Percentiles rank a stretch among this genome's conserved stretches.
These are phyloP conservation scores for Xylaria hypoxylon DNA, from an alignment of 2,329 filamentous ascomycete genomes.

Conservation along the genomic window DNA sequence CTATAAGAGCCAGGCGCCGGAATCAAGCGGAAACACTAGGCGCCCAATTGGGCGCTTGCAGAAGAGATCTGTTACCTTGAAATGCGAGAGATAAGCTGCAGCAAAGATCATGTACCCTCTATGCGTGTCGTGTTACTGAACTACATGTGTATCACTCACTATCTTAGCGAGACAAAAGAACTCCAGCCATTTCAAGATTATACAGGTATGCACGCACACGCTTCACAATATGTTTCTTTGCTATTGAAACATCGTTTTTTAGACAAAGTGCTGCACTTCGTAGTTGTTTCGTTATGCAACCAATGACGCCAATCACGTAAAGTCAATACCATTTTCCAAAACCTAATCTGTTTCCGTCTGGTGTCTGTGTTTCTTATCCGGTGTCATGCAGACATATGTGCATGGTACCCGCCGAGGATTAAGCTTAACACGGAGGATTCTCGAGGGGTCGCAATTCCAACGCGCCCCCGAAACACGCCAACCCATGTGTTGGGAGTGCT, in stretches of 20 bases:
- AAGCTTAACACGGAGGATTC: conserved; percentile 35
- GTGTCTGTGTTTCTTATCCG: conserved; percentile 25
- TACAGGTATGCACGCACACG: background rate
- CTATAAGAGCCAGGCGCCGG: conserved; percentile 21
- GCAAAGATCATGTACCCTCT: conserved; percentile 33
- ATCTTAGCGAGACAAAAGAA: conserved; percentile 24
- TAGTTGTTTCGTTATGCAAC: conserved; percentile 10
- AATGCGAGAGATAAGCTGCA: conserved; percentile 19
- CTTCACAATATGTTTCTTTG: background rate
- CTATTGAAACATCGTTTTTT: conserved; percentile 4
- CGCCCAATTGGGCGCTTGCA: conserved; percentile 35
- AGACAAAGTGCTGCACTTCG: background rate
- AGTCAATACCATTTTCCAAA: conserved; percentile 17
- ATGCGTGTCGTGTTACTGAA: conserved; percentile 14
- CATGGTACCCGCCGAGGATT: conserved; percentile 15
- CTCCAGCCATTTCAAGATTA: conserved; percentile 10
- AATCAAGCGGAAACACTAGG: conserved; percentile 28
- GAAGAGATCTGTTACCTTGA: conserved; percentile 28
- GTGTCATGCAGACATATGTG: conserved; percentile 3
- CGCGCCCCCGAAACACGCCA: conserved; percentile 16
- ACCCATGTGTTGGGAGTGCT: conserved; percentile 1
- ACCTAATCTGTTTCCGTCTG: conserved; percentile 37
- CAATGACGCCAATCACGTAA: background rate
- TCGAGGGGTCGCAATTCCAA: conserved; percentile 18
- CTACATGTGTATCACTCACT: conserved; percentile 23